phyloP scores from a whole-genome alignment of 75 land plant genomes.

The Cryptomeria japonica region DNA sequence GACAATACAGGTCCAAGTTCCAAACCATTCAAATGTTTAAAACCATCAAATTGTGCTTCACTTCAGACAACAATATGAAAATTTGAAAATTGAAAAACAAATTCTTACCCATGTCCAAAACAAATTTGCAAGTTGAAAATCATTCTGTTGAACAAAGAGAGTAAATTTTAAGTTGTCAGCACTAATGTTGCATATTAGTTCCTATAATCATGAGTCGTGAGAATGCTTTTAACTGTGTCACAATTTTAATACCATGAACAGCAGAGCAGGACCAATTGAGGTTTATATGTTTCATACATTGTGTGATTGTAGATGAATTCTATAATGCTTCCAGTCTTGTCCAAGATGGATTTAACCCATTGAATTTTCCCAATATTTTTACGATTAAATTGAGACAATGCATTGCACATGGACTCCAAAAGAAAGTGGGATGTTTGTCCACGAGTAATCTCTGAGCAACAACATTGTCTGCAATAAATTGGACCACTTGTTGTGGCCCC shows the following conservation, averaged over 20 bases:
- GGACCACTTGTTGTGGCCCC: too few species aligned
- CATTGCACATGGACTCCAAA: too few species aligned
- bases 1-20: slow-evolving; percentile 7
- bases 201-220: background rate
- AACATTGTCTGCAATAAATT: too few species aligned
- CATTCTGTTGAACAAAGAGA: slow-evolving; percentile 35
- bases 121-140: slow-evolving; percentile 50
- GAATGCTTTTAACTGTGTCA: background rate
- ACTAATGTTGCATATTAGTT: background rate
- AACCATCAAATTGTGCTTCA: background rate
- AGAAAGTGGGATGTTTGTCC: too few species aligned
- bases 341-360: too few species aligned
- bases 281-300: too few species aligned
- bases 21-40: background rate
- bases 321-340: too few species aligned
- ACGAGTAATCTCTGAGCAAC: too few species aligned
- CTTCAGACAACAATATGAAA: background rate
- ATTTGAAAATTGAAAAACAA: background rate
- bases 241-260: slow-evolving; percentile 62
- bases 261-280: slow-evolving; percentile 54
- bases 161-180: background rate
- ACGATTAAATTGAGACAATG: too few species aligned
- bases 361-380: too few species aligned
- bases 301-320: too few species aligned
- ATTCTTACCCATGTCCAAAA: slow-evolving; percentile 47